Evolutionary conservation across 768 basidiomycete genomes (phyloP).

Genomic region (Russula earlei): DNA sequence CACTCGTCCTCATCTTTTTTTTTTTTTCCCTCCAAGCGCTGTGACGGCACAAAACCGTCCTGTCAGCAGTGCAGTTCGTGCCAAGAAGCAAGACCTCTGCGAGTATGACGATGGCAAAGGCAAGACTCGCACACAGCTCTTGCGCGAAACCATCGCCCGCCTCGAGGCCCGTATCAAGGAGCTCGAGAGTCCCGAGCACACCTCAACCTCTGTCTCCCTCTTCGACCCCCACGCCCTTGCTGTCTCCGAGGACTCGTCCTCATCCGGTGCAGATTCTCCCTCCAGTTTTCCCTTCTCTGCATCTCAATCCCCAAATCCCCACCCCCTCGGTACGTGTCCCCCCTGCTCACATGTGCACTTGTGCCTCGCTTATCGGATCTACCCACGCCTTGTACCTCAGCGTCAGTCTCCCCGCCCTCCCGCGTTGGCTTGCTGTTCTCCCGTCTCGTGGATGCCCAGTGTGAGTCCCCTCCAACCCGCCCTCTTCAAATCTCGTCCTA

Average conservation of each 20-base stretch:
- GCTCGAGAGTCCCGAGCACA: conserved; percentile 66
- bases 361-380: conserved; percentile 17
- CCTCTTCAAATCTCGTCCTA: not conserved
- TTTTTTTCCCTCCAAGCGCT: conserved; percentile 40
- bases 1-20: not conserved
- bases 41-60: conserved; percentile 67
- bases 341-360: conserved; percentile 41
- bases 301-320: conserved; percentile 28
- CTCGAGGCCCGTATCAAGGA: conserved; percentile 65
- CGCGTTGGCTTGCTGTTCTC: conserved; percentile 7
- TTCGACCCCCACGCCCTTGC: conserved; percentile 51
- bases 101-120: conserved; percentile 82
- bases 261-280: conserved; percentile 28
- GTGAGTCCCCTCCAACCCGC: not conserved
- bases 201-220: conserved; percentile 58
- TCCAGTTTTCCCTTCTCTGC: conserved; percentile 26
- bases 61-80: conserved; percentile 71
- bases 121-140: conserved; percentile 70
- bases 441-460: conserved; percentile 9
- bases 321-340: conserved; percentile 34
- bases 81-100: conserved; percentile 66
- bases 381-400: not conserved
- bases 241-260: conserved; percentile 27
- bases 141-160: conserved; percentile 66
- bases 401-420: conserved; percentile 13